Percentiles rank a stretch among this genome's conserved stretches.
phyloP scores from a whole-genome alignment of 345 rosid species.

The Hevea brasiliensis region DNA sequence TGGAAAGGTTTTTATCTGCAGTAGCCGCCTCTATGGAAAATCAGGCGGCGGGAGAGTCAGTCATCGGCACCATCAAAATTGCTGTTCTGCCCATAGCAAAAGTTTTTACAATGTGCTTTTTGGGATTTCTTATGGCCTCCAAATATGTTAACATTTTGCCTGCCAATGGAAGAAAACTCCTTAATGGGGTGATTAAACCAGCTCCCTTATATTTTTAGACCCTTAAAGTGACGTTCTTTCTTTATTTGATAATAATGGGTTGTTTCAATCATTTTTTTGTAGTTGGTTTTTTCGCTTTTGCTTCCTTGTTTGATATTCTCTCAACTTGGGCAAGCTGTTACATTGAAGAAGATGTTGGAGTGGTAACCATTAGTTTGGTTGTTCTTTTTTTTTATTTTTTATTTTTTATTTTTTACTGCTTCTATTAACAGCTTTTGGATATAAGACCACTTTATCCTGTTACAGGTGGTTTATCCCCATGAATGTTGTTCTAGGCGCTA shows the following conservation, averaged over 20 bases:
- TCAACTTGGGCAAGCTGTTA: conserved; percentile 94
- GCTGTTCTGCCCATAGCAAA: conserved; percentile 96
- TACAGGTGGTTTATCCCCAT: conserved; percentile 98
- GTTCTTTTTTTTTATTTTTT: not conserved
- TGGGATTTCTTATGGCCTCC: conserved; percentile 98
- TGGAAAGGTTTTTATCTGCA: conserved; percentile 44
- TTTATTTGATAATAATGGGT: not conserved
- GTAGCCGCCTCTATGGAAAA: conserved; percentile 25
- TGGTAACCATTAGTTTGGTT: conserved; percentile 56
- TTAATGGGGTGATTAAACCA: conserved; percentile 69
- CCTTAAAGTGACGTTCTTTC: not conserved
- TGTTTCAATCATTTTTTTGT: conserved; percentile 21
- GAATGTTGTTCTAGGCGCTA: conserved; percentile 70
- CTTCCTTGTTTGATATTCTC: conserved; percentile 98
- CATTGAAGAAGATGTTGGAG: conserved; percentile 73
- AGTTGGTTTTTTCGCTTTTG: conserved; percentile 95
- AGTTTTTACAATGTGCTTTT: conserved; percentile 88
- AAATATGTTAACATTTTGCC: conserved; percentile 91
- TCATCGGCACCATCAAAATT: conserved; percentile 64
- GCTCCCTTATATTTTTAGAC: not conserved
- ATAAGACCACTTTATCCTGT: conserved; percentile 9
- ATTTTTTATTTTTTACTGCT: not conserved
- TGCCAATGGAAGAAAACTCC: conserved; percentile 78
- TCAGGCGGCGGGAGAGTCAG: conserved; percentile 53
- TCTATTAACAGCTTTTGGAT: not conserved